Evolutionary conservation across 129 eudicot genomes (phyloP).

Genomic region (Chrysanthemum lavandulifolium): DNA sequence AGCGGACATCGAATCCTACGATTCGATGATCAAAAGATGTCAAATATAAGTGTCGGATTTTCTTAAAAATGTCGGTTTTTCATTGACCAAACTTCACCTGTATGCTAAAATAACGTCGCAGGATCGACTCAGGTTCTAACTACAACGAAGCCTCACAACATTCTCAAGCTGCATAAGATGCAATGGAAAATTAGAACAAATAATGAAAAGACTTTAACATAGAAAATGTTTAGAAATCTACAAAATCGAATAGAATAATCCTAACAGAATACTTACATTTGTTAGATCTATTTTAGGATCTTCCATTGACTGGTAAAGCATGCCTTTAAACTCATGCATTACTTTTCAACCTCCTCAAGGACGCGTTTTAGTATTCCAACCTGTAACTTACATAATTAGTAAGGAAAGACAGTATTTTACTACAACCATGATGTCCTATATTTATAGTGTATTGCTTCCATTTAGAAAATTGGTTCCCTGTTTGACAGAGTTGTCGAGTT

Average conservation of each 20-base stretch:
- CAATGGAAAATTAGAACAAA: background rate
- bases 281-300: constrained; percentile 80
- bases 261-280: constrained; percentile 46
- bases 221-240: background rate
- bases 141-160: constrained; percentile 78
- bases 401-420: background rate
- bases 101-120: constrained; percentile 69
- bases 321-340: constrained; percentile 85
- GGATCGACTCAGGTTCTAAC: constrained; percentile 96
- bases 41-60: constrained; percentile 14
- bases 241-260: background rate
- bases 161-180: constrained; percentile 75
- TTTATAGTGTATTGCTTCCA: no score
- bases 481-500: no score
- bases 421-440: background rate
- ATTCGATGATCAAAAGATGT: constrained; percentile 43
- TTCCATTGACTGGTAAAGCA: constrained; percentile 85
- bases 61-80: constrained; percentile 1
- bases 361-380: constrained; percentile 91
- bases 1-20: constrained; percentile 82
- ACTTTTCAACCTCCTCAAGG: constrained; percentile 96
- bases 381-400: constrained; percentile 39
- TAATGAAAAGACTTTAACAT: background rate
- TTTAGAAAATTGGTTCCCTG: no score
- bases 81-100: constrained; percentile 48